Conservation (phyloP, 2,329 filamentous ascomycete species). For the Pyrenophora tritici-repentis region DNA sequence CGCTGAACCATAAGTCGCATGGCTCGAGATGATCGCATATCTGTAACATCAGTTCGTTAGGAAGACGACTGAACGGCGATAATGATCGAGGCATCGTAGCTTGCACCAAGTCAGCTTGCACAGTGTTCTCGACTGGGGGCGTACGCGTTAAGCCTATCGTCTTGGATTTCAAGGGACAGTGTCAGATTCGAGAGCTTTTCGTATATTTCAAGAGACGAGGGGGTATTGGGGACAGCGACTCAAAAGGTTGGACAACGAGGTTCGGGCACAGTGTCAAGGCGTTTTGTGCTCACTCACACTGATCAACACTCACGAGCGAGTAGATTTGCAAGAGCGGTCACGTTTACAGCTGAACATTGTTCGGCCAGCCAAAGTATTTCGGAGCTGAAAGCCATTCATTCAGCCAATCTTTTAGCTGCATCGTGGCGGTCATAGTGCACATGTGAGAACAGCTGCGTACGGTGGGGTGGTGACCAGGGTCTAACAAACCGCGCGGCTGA, state of each 20-base stretch:
- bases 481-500: too few relatives aligned
- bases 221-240: neutral
- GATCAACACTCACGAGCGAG: neutral
- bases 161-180: too few relatives aligned
- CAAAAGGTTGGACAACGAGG: neutral
- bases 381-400: neutral
- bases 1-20: conserved; percentile 6
- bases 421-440: too few relatives aligned
- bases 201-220: too few relatives aligned
- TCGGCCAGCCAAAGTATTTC: neutral
- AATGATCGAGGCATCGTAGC: neutral
- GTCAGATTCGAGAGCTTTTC: too few relatives aligned
- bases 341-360: neutral
- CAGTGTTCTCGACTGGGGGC: neutral
- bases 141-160: neutral
- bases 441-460: too few relatives aligned
- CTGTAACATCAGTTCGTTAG: conserved; percentile 8
- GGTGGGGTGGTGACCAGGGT: too few relatives aligned
- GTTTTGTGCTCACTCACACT: neutral
- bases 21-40: conserved; percentile 6
- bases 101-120: neutral
- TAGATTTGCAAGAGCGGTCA: neutral
- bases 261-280: neutral
- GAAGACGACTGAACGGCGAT: conserved; percentile 1
- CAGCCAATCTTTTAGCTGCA: neutral